Conservation (phyloP, 1,284 basidiomycete species). For the Cryptococcus sp. region DNA sequence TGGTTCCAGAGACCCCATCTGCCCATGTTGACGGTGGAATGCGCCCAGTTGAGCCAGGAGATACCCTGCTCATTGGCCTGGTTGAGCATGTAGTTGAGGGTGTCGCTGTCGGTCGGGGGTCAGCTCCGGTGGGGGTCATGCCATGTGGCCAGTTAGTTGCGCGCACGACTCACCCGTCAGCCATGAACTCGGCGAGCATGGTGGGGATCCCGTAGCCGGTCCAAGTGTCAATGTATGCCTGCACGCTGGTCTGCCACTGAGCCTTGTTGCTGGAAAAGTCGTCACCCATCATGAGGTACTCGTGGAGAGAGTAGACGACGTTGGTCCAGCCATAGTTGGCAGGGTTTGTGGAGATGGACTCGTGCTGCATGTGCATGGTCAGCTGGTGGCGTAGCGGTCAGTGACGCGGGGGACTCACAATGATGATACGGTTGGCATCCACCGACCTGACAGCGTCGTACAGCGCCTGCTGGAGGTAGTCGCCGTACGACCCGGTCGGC, state of each 20-base stretch:
- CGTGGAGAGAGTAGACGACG: conserved; percentile 41
- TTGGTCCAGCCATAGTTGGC: conserved; percentile 37
- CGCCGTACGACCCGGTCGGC: conserved; percentile 34
- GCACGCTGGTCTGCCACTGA: conserved; percentile 18
- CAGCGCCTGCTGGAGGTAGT: conserved; percentile 36
- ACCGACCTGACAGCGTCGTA: conserved; percentile 36
- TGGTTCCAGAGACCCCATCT: conserved; percentile 39
- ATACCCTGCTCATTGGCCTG: conserved; percentile 26
- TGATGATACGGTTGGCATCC: conserved; percentile 36
- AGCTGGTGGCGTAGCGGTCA: too few species aligned
- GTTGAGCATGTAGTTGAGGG: conserved; percentile 30
- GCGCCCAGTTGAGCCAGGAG: conserved; percentile 34
- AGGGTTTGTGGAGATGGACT: conserved; percentile 32
- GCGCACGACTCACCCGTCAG: conserved; percentile 12
- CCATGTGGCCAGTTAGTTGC: neutral
- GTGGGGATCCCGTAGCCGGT: conserved; percentile 26
- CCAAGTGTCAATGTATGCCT: conserved; percentile 23
- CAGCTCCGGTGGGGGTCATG: neutral
- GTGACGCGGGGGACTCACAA: conserved; percentile 19
- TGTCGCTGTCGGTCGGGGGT: conserved; percentile 8
- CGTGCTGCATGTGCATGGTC: conserved; percentile 14
- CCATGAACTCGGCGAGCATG: conserved; percentile 40
- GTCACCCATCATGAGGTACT: conserved; percentile 33
- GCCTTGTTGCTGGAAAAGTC: conserved; percentile 20
- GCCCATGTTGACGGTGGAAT: conserved; percentile 33